phyloP scores from a whole-genome alignment of 108 stramenopile species.

The Schizochytrium sp. region DNA sequence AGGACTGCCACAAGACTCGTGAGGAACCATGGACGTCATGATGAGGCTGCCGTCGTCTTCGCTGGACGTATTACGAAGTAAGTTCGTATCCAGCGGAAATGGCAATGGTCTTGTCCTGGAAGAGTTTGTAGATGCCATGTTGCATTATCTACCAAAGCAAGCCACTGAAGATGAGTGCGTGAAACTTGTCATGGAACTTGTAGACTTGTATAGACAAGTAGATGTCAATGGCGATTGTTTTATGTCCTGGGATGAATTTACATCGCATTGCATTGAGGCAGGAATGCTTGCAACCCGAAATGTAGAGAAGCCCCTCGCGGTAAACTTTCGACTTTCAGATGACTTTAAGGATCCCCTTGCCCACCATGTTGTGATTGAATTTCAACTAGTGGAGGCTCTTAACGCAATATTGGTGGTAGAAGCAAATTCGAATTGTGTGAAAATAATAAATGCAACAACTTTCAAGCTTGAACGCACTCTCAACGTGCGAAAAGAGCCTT shows the following conservation, averaged over 20 bases:
- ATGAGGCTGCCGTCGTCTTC: conserved; percentile 48
- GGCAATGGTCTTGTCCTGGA: conserved; percentile 15
- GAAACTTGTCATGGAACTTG: conserved; percentile 63
- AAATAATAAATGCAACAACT: conserved; percentile 28
- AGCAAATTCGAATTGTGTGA: not conserved
- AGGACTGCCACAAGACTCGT: not conserved
- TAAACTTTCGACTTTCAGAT: not conserved
- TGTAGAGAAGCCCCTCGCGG: conserved; percentile 44
- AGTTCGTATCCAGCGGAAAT: not conserved
- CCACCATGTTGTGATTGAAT: not conserved
- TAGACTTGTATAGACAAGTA: conserved; percentile 69
- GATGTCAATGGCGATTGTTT: conserved; percentile 70
- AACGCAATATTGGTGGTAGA: not conserved
- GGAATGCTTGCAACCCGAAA: conserved; percentile 44
- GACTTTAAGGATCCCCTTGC: conserved; percentile 42
- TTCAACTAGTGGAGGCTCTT: conserved; percentile 7
- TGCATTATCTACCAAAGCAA: conserved; percentile 11
- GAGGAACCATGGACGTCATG: conserved; percentile 54
- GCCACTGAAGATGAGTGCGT: not conserved
- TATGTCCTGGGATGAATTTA: conserved; percentile 72
- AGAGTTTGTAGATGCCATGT: conserved; percentile 39
- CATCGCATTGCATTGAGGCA: conserved; percentile 60
- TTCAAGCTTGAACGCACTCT: conserved; percentile 40
- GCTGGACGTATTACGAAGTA: conserved; percentile 50
- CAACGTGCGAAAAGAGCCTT: not conserved